Base-by-base conservation (phyloP, 2,329 filamentous ascomycete genomes). In the Beauveria asiatica region DNA sequence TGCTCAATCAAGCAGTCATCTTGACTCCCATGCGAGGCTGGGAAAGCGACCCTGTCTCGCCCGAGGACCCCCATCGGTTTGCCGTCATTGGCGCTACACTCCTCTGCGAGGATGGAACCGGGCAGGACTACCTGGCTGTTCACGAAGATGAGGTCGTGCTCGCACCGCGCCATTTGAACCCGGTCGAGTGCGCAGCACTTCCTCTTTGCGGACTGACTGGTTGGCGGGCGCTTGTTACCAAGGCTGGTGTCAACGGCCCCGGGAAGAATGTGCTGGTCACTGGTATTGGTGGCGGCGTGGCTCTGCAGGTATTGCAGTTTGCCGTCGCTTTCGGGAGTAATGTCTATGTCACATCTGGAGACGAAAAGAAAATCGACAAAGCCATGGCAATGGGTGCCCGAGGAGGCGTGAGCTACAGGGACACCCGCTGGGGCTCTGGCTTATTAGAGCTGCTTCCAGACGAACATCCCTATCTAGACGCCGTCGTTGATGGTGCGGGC, bases 251-350 rank as follows among this genome's bases (percentile, higher is more conserved):
- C 64, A 82, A 82, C 4, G 75, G 77, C 60, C 73, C 75, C 0
- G 90, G 90, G 2, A 76, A 83, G 62, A 96, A 95, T 69, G 79
- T 97, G 5, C 77, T 97, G 33, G 76, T 97, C 44, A 97, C 93
- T 5, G 93, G 93, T 0, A 95, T 97, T 72, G 93, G 93, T 0
- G 93, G 93, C 41, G 93, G 93, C 49, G 93, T 97, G 1, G 93
- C 93, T 39, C 76, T 97, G 58, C 87, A 90, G 77, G 88, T 83
- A 7, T 75, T 97, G 66, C 81, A 90, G 71, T 96, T 95, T 74
- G 92, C 84, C 10, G 84, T 87, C 10, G 90, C 84, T 7, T 75
- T 84, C 64, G 89, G 91, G 37, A 84, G 87, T 66, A 84, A 86
- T 70, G 88, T 93, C 17, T 96, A 81, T 69, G 91, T 96, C 59